Evolutionary conservation across 2,329 filamentous ascomycete genomes (phyloP), one percentile per base, ranked within the genome.

Genomic region (Zasmidium angulare): DNA sequence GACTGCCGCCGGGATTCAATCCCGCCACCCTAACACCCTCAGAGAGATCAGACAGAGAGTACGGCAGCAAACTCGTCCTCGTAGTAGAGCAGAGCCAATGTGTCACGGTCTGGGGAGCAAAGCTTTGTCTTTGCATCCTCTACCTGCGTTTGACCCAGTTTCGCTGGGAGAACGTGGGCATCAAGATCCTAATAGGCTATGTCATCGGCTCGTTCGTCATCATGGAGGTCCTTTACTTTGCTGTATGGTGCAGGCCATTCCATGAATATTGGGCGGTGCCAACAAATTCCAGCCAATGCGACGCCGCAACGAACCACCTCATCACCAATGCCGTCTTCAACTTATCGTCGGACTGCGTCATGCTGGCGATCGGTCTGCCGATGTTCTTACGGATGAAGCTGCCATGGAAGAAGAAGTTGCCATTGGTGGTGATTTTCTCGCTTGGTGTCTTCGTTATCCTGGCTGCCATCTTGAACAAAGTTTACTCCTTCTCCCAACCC

Each of bases 381-480:
- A 76, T 81, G 54, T 75, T 81, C 46, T 69, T 80, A 58, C 71
- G 75, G 54, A 74, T 78, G 50, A 69, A 73, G 11, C 63, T 81
- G 14, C 78, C 78, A 0, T 71, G 67, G 64, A 49, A 76, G 59
- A 79, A 82, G 57, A 87, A 87, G 67, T 52, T 81, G 0, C 77
- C 84, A 0, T 73, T 87, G 0, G 77, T 82, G 49, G 76, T 74
- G 26, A 78, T 87, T 26, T 86, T 88, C 69, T 75, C 79, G 1
- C 75, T 87, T 1, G 85, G 85, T 1, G 67, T 81, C 2, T 82
- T 84, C 60, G 74, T 81, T 66, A 84, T 87, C 53, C 72, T 87
- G 14, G 81, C 82, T 19, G 82, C 84, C 11, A 78, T 82, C 4
- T 74, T 87, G 17, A 87, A 86, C 73, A 85, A 86, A 60, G 84